Percentiles rank a stretch among this genome's conserved stretches.
phyloP scores from a whole-genome alignment of 1,284 basidiomycete species.

The Exobasidium rhododendri region DNA sequence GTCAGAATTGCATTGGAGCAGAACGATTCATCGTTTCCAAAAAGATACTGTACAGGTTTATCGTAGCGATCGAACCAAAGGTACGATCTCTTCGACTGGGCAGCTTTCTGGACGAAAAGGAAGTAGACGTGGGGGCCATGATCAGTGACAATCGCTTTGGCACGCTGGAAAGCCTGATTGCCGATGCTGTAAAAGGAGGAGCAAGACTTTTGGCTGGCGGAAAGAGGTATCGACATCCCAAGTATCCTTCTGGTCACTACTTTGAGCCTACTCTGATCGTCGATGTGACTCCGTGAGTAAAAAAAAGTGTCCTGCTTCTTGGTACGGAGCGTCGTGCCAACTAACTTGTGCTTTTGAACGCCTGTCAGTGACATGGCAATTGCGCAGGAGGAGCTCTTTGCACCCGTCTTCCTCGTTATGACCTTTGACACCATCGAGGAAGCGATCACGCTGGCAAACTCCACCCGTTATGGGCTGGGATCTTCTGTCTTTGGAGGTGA shows the following conservation, averaged over 20 bases:
- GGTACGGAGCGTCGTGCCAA: too few species aligned
- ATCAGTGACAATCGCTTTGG: slow-evolving; percentile 68
- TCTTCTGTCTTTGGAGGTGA: slow-evolving; percentile 89
- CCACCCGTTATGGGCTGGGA: slow-evolving; percentile 83
- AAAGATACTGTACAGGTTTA: slow-evolving; percentile 70
- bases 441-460: slow-evolving; percentile 79
- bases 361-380: slow-evolving; percentile 35
- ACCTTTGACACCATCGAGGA: slow-evolving; percentile 66
- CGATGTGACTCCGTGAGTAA: slow-evolving; percentile 69
- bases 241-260: slow-evolving; percentile 66
- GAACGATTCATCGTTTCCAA: slow-evolving; percentile 84
- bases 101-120: slow-evolving; percentile 39
- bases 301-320: neutral
- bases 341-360: neutral
- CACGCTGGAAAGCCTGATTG: slow-evolving; percentile 68
- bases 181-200: slow-evolving; percentile 69
- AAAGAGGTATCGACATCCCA: slow-evolving; percentile 64
- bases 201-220: slow-evolving; percentile 71
- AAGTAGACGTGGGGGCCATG: slow-evolving; percentile 73
- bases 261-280: slow-evolving; percentile 84
- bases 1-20: slow-evolving; percentile 89
- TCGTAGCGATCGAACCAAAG: slow-evolving; percentile 52
- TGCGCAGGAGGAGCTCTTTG: slow-evolving; percentile 48
- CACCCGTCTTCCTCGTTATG: slow-evolving; percentile 49
- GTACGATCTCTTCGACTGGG: slow-evolving; percentile 38